phyloP scores from a whole-genome alignment of 2,329 filamentous ascomycete species.

The Neurospora crassa region DNA sequence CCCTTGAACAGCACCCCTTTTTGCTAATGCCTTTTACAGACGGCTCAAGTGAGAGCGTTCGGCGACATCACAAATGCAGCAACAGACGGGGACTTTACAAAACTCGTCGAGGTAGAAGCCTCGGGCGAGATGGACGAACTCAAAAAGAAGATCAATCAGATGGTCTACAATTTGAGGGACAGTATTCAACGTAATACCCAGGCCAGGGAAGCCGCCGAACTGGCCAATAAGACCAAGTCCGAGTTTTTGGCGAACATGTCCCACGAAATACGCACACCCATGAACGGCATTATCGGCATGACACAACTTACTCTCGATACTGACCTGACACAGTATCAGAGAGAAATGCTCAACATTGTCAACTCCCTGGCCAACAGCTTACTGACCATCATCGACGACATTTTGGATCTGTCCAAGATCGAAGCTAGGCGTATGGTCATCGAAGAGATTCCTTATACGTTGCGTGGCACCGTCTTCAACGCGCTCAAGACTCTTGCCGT shows the following conservation, averaged over 20 bases:
- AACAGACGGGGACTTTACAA: slow-evolving; percentile 93
- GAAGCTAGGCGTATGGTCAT: slow-evolving; percentile 97
- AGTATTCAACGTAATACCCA: slow-evolving; percentile 96
- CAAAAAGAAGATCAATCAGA: slow-evolving; percentile 98
- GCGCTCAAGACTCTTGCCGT: slow-evolving; percentile 94
- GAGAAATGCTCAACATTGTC: slow-evolving; percentile 98
- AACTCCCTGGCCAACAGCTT: slow-evolving; percentile 94
- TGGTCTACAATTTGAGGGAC: slow-evolving; percentile 92
- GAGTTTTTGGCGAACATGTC: slow-evolving; percentile 99
- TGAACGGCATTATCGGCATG: slow-evolving; percentile 98
- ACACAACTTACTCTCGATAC: slow-evolving; percentile 93
- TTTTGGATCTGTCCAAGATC: slow-evolving; percentile 67
- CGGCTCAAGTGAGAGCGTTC: slow-evolving; percentile 94
- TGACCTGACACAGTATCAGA: slow-evolving; percentile 85
- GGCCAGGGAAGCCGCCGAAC: slow-evolving; percentile 87
- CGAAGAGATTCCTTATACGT: slow-evolving; percentile 92
- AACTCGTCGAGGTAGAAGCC: slow-evolving; percentile 91
- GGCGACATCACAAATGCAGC: slow-evolving; percentile 97
- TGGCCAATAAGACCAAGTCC: slow-evolving; percentile 96
- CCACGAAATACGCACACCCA: slow-evolving; percentile 93
- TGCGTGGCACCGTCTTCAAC: slow-evolving; percentile 93
- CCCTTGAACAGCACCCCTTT: not conserved
- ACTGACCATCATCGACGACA: slow-evolving; percentile 90
- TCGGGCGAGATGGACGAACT: slow-evolving; percentile 99
- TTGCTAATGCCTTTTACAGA: slow-evolving; percentile 45